Base-by-base conservation (phyloP, 805 yeast genomes). In the Grigorovia yakushimaensis region DNA sequence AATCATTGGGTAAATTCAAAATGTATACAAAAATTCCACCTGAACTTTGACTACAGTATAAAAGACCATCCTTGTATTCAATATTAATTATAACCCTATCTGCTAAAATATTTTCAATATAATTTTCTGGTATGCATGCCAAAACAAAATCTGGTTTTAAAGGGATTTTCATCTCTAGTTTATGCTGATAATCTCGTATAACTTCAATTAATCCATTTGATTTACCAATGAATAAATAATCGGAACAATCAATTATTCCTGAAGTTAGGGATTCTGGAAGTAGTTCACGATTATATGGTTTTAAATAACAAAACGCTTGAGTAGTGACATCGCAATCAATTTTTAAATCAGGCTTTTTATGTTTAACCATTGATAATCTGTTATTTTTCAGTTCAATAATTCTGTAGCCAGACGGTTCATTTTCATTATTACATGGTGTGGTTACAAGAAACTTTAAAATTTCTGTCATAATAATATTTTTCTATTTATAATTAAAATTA, bases 201-300 rank as follows among this genome's bases (percentile, higher is more conserved):
- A 62, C 49, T 43, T 60, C 65, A 18, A 62, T 56, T 19, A 56
- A 45, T 4, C 67, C 65, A 51, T 56, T 57, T 11, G 58, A 54
- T 46, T 56, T 60, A 0, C 57, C 61, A n/a, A 61, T 37, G 13
- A 62, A 30, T 54, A 62, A 45, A 48, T 58, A 61, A 47, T 62
- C 66, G 13, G 60, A 57, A 22, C 48, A 41, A 42, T 60, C 61
- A 39, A 50, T 33, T 5, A 43, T 24, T 15, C 45, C 39, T 7
- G 35, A 24, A 33, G 51, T 47, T 13, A 42, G 19, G 24, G 33
- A 35, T 5, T 22, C 42, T 1, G 53, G 45, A 3, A 43, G 27
- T 13, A 50, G 38, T n/a, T 38, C 42, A 43, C 54, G 50, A n/a
- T 46, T 40, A 23, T 43, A 47, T 7, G 60, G 62, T 41, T 47